phyloP scores from a whole-genome alignment of 2,329 filamentous ascomycete species.

The Fusarium transvaalense region DNA sequence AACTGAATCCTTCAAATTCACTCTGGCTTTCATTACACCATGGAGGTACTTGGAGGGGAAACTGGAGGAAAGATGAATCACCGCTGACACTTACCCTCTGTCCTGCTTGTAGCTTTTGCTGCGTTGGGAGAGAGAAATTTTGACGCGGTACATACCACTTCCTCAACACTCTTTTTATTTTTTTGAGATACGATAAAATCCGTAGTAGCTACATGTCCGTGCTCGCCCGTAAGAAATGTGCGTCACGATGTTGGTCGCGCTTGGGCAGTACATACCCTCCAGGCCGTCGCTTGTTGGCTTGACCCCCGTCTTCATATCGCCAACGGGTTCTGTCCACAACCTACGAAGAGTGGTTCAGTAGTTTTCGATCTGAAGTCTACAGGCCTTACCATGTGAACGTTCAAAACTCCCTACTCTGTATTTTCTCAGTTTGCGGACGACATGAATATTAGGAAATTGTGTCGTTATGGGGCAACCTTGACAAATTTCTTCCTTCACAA shows the following conservation, averaged over 20 bases:
- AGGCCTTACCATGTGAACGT: not conserved
- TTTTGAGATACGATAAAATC: not conserved
- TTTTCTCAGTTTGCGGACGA: not conserved
- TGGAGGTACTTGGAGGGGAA: conserved; percentile 75
- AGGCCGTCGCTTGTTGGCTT: not conserved
- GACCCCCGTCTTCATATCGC: too few species aligned
- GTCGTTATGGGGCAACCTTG: too few species aligned
- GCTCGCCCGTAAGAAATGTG: not conserved
- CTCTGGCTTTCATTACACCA: conserved; percentile 70
- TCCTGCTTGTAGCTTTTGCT: conserved; percentile 53
- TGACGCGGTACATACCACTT: conserved; percentile 52
- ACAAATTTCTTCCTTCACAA: not conserved
- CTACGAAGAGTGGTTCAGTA: not conserved
- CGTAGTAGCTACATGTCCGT: not conserved
- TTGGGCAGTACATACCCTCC: not conserved
- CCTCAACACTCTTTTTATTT: not conserved
- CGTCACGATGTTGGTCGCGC: not conserved
- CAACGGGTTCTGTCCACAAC: not conserved
- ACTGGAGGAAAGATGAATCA: conserved; percentile 72
- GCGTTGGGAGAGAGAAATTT: conserved; percentile 55
- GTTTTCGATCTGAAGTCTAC: too few species aligned
- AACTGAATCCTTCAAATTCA: conserved; percentile 73
- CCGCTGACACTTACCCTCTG: conserved; percentile 65
- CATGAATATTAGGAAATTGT: not conserved
- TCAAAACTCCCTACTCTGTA: not conserved